These are phyloP conservation scores for Chaetoceros tenuissimus DNA, from an alignment of 108 stramenopile genomes.

Conservation along the genomic window DNA sequence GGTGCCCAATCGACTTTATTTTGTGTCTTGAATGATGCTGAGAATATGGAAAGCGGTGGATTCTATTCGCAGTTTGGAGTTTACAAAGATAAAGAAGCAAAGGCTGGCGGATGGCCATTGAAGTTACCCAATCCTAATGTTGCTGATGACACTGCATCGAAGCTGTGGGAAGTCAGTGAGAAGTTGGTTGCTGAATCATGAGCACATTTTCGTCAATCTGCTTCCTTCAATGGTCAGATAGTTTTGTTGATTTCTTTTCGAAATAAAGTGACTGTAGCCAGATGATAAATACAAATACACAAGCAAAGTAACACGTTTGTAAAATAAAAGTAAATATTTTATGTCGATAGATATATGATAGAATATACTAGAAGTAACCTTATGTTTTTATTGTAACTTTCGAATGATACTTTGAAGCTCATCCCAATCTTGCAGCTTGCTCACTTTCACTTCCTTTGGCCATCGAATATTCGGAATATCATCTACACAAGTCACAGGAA, in stretches of 20 bases:
- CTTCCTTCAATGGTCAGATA: too few species aligned
- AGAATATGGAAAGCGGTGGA: constrained; percentile 12
- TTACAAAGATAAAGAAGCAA: constrained; percentile 9
- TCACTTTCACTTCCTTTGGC: constrained; percentile 44
- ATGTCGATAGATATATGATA: too few species aligned
- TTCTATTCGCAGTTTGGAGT: constrained; percentile 23
- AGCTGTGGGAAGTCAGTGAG: constrained; percentile 21
- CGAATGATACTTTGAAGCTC: too few species aligned
- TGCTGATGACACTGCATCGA: constrained; percentile 12
- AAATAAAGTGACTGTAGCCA: too few species aligned
- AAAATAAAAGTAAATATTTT: too few species aligned
- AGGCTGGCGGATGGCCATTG: constrained; percentile 20
- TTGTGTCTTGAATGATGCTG: constrained; percentile 17
- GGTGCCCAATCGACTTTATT: constrained; percentile 17
- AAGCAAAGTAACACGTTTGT: too few species aligned
- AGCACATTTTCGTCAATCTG: too few species aligned
- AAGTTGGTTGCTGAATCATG: constrained; percentile 28
- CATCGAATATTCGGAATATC: constrained; percentile 62
- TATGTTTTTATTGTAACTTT: too few species aligned
- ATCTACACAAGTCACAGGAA: constrained; percentile 49
- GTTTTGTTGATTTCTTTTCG: too few species aligned
- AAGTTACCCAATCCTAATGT: constrained; percentile 15
- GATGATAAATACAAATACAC: neutral
- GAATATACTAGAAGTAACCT: too few species aligned
- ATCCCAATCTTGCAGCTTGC: constrained; percentile 29